Conservation (phyloP, 495 filamentous ascomycete species). For the Penicillium tannophilum region DNA sequence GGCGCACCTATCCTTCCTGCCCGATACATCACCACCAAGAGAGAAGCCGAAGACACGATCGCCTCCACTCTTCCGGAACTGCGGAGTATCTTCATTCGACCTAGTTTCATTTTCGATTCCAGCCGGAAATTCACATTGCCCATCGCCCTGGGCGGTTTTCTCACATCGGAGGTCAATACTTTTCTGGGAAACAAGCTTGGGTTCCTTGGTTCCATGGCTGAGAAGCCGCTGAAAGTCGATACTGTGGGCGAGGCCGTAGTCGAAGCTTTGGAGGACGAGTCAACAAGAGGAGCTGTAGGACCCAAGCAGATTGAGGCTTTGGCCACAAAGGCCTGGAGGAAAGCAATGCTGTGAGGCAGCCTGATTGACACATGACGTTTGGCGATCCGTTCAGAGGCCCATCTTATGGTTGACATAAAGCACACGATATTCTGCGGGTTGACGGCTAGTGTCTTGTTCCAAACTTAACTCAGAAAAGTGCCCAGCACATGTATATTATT, state of each 20-base stretch:
- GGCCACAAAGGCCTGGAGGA: constrained; percentile 77
- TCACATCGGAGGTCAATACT: constrained; percentile 71
- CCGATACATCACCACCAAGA: constrained; percentile 89
- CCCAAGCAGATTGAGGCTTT: constrained; percentile 70
- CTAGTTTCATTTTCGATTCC: constrained; percentile 87
- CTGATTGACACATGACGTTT: not conserved
- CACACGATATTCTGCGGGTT: not conserved
- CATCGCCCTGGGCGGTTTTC: constrained; percentile 70
- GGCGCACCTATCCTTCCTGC: constrained; percentile 80
- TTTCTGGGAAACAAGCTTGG: constrained; percentile 71
- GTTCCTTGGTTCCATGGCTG: constrained; percentile 74
- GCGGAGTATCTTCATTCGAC: constrained; percentile 78
- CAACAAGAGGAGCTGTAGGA: constrained; percentile 68
- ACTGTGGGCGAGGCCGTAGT: constrained; percentile 81
- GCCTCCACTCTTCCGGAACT: constrained; percentile 68
- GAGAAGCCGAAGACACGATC: constrained; percentile 85
- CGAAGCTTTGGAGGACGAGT: constrained; percentile 72
- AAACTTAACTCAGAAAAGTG: constrained; percentile 9
- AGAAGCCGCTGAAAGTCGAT: constrained; percentile 86
- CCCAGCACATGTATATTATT: constrained; percentile 29
- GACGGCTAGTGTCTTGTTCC: constrained; percentile 6
- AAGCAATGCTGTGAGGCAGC: constrained; percentile 66
- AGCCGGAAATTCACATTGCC: constrained; percentile 81
- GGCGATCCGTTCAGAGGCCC: not conserved
- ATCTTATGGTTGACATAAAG: not conserved